Evolutionary conservation across 805 yeast species (phyloP).

Genomic region (Cyberlindnera americana): DNA sequence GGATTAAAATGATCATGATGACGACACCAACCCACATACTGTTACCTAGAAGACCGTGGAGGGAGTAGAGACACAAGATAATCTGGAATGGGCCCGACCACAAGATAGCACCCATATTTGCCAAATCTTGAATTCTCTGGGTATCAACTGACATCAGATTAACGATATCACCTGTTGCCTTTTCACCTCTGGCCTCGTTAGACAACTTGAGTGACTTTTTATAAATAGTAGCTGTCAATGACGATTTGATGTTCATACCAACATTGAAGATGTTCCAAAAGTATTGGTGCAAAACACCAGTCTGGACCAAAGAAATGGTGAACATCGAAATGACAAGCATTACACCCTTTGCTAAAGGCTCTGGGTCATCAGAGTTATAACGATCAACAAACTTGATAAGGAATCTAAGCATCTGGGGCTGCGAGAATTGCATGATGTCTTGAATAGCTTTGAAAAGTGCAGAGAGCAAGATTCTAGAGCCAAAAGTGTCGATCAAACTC

Average conservation of each 20-base stretch:
- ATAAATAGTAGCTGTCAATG: constrained; percentile 64
- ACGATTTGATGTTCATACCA: constrained; percentile 73
- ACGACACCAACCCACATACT: constrained; percentile 97
- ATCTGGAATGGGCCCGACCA: constrained; percentile 97
- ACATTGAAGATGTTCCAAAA: constrained; percentile 70
- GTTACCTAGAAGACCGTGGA: constrained; percentile 71
- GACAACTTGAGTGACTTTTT: constrained; percentile 66
- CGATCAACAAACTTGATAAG: constrained; percentile 59
- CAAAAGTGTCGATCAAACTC: constrained; percentile 69
- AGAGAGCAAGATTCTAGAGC: constrained; percentile 61
- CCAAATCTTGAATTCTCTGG: constrained; percentile 79
- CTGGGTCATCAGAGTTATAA: constrained; percentile 34
- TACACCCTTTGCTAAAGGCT: constrained; percentile 69
- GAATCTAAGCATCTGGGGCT: constrained; percentile 73
- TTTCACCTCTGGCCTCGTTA: constrained; percentile 63
- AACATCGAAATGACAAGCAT: constrained; percentile 78
- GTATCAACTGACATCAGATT: constrained; percentile 93
- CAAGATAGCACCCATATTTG: constrained; percentile 70
- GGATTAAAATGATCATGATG: constrained; percentile 74
- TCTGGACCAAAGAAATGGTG: constrained; percentile 68
- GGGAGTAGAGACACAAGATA: constrained; percentile 64
- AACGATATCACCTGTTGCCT: constrained; percentile 89
- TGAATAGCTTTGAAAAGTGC: constrained; percentile 72
- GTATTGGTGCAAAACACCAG: constrained; percentile 74
- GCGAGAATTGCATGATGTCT: constrained; percentile 77